Evolutionary conservation across 2,329 filamentous ascomycete species (phyloP), one percentile per base, ranked within the genome.

Genomic region (Aspergillus unguis): DNA sequence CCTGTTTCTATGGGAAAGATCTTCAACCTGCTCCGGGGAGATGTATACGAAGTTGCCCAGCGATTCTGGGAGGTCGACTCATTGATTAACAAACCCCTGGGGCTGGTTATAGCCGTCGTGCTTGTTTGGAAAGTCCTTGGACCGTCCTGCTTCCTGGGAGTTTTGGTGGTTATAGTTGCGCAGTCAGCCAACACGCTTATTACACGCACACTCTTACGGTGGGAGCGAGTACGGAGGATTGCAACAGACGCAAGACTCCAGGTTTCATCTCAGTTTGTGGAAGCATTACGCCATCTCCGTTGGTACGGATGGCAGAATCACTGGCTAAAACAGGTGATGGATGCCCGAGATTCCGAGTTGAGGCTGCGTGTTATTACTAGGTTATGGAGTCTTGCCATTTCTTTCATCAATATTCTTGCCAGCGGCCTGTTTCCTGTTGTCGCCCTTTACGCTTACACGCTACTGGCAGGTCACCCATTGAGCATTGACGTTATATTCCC

Each of bases 1-100:
- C 82, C 87, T 2, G 90, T 91, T 0, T 90, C 88, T 0, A 92
- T 92, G 72, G 91, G 91, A 6, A 95, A 95, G 65, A 94, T 96
- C 47, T 80, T 96, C 55, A 96, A 95, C 62, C 72, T 96, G 2
- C 88, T 95, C 77, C 85, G 90, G 35, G 79, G 79, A 5, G 72
- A 71, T 55, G 70, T 68, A 7, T 71, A 73, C 35, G 67, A 71
- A 52, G 68, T 71, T 5, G 69, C 68, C 11, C 69, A 71, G 54
- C 59, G 88, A 40, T 94, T 96, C 62, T 96, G 91, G 91, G 91
- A 96, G 55, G 88, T 94, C 48, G 81, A 87, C 2, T 77, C 78
- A n/a, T 75, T 96, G 1, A 75, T 95, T 37, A 85, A 85, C 3
- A 88, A 87, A 56, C 91, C 91, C 0, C 70, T 94, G 11, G 87